Evolutionary conservation across 2,329 filamentous ascomycete species (phyloP), one percentile per base, ranked within the genome.

Genomic region (Phialophora macrospora): DNA sequence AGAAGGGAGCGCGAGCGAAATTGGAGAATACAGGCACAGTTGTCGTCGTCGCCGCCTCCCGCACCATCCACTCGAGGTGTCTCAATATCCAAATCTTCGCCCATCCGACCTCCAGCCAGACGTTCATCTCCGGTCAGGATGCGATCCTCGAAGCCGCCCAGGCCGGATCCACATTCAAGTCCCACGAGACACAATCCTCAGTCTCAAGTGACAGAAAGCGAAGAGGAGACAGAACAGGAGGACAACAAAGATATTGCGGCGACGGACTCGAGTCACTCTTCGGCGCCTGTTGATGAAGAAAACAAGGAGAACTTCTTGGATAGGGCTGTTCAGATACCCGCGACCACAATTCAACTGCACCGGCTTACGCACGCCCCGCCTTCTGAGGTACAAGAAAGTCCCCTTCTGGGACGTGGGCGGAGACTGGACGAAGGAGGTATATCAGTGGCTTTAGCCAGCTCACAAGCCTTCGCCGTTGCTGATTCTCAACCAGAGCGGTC

Each of bases 221-320:
- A 82, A 70, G 80, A 79, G 63, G 80, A 82, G 69, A 82, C 81
- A 0, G 81, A 82, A 63, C 77, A 80, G 62, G 80, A 82, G 65
- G 80, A 81, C 49, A 75, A 79, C 44, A n/a, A 61, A 9, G 69
- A 65, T 17, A 68, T 72, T 28, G 72, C 73, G 48, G 68, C 74
- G 0, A 71, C 70, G 11, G 72, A 60, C 46, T 70, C 71, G 52
- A 75, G 74, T 49, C 76, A 76, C 55, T 72, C 74, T 4, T 57
- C 66, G 24, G 69, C 74, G 51, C 70, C 73, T 14, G 73, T 77
- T 11, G 73, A 72, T 9, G 80, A 81, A 46, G 81, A 82, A 64
- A 77, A 82, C 65, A 82, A 83, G 69, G 81, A 82, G 68, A 82
- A 82, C 57, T 75, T 77, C 61, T 72, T 77, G 30, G 74, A 72